Evolutionary conservation across 2,329 filamentous ascomycete genomes (phyloP).

Genomic region (Trichoderma cornu-damae): DNA sequence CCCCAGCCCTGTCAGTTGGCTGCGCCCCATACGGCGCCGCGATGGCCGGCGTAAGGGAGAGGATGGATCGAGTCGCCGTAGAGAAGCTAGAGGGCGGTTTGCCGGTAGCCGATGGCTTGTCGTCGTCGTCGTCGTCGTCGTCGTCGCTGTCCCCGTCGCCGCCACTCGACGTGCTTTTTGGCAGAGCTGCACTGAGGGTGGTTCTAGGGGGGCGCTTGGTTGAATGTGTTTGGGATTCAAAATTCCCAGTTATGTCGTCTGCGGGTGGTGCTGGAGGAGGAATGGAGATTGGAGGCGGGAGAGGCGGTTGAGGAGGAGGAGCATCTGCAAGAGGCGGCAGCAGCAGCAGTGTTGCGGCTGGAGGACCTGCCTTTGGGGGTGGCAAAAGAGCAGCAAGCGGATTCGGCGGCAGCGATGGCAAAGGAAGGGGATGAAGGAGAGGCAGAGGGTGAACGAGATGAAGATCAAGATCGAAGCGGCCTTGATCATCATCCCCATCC

Average conservation of each 20-base stretch:
- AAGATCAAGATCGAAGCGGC: not conserved
- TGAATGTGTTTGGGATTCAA: not conserved
- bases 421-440: not conserved
- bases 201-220: not conserved
- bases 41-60: not conserved
- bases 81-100: not conserved
- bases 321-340: not conserved
- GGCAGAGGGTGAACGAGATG: not conserved
- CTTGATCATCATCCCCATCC: not conserved
- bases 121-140: not conserved
- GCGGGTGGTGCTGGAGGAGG: not conserved
- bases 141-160: not conserved
- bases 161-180: not conserved
- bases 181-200: not conserved
- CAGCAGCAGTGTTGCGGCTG: not conserved
- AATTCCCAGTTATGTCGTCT: constrained; percentile 3
- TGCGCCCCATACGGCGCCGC: not conserved
- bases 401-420: not conserved
- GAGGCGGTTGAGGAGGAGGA: not conserved
- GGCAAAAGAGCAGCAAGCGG: not conserved
- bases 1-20: not conserved
- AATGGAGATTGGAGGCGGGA: not conserved
- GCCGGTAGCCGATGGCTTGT: not conserved
- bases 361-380: not conserved
- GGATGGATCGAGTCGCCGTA: not conserved